These are phyloP conservation scores for Lasiodiplodia hormozganensis DNA, from an alignment of 2,329 filamentous ascomycete species.

Conservation along the genomic window DNA sequence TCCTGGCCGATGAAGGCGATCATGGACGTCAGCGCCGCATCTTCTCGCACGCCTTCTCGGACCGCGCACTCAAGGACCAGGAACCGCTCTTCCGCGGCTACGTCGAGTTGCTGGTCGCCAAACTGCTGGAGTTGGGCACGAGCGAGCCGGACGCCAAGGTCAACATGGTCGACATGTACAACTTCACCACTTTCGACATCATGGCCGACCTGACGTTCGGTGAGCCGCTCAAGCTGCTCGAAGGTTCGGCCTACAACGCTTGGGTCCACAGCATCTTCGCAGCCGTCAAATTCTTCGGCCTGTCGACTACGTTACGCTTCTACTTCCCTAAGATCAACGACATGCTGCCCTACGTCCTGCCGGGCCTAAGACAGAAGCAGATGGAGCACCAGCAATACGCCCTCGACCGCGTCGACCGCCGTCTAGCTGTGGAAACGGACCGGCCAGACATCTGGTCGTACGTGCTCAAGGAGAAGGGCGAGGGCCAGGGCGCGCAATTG, in stretches of 20 bases:
- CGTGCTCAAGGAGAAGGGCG: conserved; percentile 20
- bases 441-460: conserved; percentile 25
- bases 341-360: conserved; percentile 13
- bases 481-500: background rate
- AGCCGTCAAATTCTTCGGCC: conserved; percentile 32
- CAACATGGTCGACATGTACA: conserved; percentile 36
- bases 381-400: conserved; percentile 19
- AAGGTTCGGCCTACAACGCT: conserved; percentile 37
- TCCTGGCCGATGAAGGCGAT: conserved; percentile 47
- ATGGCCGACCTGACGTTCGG: conserved; percentile 45
- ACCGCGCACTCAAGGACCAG: conserved; percentile 49
- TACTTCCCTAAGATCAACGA: conserved; percentile 23
- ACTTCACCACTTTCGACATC: conserved; percentile 44
- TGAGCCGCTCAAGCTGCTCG: conserved; percentile 41
- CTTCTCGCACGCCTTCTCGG: conserved; percentile 50
- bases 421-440: background rate
- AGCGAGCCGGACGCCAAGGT: conserved; percentile 29
- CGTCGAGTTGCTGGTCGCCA: conserved; percentile 37
- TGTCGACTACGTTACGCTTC: conserved; percentile 21
- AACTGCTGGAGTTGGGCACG: conserved; percentile 48
- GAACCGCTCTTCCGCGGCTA: conserved; percentile 49
- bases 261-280: conserved; percentile 44
- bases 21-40: conserved; percentile 49
- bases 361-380: conserved; percentile 9
- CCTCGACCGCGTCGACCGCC: conserved; percentile 19